Percentiles rank a stretch among this genome's conserved stretches.
Evolutionary conservation across 495 filamentous ascomycete species (phyloP).

Genomic region (Clavariopsis aquatica): DNA sequence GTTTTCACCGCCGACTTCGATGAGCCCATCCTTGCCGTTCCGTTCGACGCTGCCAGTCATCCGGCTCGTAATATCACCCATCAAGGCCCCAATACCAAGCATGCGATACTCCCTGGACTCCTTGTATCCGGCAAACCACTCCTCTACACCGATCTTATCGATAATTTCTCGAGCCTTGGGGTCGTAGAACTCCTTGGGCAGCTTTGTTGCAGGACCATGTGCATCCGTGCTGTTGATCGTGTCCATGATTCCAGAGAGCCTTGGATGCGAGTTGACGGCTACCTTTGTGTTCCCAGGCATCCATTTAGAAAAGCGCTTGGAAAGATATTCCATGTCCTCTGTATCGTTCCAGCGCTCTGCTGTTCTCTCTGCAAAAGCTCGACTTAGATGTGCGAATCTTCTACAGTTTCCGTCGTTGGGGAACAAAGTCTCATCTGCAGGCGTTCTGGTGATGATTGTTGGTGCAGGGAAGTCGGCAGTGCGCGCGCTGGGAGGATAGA

Average conservation of each 20-base stretch:
- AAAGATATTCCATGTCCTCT: slow-evolving; percentile 83
- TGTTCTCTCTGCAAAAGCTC: slow-evolving; percentile 78
- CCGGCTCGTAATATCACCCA: slow-evolving; percentile 80
- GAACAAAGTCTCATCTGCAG: slow-evolving; percentile 84
- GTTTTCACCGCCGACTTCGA: slow-evolving; percentile 52
- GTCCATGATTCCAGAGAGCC: slow-evolving; percentile 89
- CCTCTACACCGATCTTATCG: slow-evolving; percentile 79
- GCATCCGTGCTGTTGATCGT: slow-evolving; percentile 86
- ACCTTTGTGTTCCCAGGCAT: slow-evolving; percentile 73
- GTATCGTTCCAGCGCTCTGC: slow-evolving; percentile 80
- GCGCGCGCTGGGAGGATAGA: slow-evolving; percentile 77
- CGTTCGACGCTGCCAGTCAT: slow-evolving; percentile 75
- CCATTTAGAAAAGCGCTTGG: slow-evolving; percentile 72
- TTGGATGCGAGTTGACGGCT: slow-evolving; percentile 79
- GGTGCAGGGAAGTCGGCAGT: slow-evolving; percentile 65
- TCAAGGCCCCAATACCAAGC: slow-evolving; percentile 79
- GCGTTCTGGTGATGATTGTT: slow-evolving; percentile 70
- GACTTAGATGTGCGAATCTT: slow-evolving; percentile 75
- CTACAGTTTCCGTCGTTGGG: slow-evolving; percentile 87
- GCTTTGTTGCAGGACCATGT: slow-evolving; percentile 73
- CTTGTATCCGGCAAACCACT: slow-evolving; percentile 88
- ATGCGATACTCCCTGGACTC: slow-evolving; percentile 82
- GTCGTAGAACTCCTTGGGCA: slow-evolving; percentile 90
- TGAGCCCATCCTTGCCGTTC: slow-evolving; percentile 58
- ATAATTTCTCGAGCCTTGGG: slow-evolving; percentile 66